Evolutionary conservation across 805 yeast species (phyloP), one percentile per base, ranked within the genome.

Genomic region (Saccharomycopsis sp.): DNA sequence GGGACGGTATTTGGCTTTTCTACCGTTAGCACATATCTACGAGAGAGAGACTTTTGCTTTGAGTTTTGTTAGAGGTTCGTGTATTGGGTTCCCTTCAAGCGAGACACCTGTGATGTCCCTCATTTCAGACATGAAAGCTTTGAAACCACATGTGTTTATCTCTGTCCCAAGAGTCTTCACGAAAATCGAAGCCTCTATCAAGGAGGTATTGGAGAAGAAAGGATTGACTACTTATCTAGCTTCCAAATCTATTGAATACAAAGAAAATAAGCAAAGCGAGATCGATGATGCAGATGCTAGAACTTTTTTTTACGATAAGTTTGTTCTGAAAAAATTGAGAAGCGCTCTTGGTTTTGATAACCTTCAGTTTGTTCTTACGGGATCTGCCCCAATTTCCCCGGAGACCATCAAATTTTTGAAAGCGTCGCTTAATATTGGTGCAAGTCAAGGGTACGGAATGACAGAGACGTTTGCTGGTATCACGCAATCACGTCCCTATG

Each of bases 311-410:
- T 68, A 70, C 65, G 79, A 77, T 60, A 53, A 62, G 24, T 51
- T 75, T 5, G 62, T 77, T 63, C 60, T 70, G 29, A 64, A 59
- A 41, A 75, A 74, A 63, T 63, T 73, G 24, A 64, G 68, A 64
- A 64, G 57, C 2, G 60, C 63, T 7, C 63, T 76, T 12, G 81
- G 81, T 0, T 71, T 77, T 64, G 75, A 73, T 34, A 68, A 73
- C 37, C 59, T 70, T 14, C 54, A 64, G 16, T 58, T 64, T 41
- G 63, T 70, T 51, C 62, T 68, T 24, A 66, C 72, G 40, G 86
- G 89, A 1, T 79, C 84, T 50, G 89, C 89, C 2, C 88, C 89
- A 18, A 74, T 84, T 59, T 73, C 82, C 44, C 73, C 77, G 7
- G 81, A 76, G 54, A 81, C 85, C 2, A 70, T 81, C 24, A 75